These are phyloP conservation scores for Mucor circinelloides DNA, from an alignment of 371 early-diverging fungal species.

Conservation along the genomic window DNA sequence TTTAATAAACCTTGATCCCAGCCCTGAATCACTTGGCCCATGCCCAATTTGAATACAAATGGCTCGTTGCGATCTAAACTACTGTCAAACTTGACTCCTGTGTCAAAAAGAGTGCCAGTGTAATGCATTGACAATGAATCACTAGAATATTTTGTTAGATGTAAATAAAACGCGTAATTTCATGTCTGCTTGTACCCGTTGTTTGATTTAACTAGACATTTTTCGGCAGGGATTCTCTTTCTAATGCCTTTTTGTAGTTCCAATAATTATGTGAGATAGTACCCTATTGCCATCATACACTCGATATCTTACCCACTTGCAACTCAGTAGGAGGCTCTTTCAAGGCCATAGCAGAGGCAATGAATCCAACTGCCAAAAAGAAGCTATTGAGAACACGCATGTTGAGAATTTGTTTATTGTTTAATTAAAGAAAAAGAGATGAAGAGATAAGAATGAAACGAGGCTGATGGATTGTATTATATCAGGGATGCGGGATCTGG, in stretches of 20 bases:
- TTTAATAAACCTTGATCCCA: conserved; percentile 83
- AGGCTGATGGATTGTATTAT: neutral
- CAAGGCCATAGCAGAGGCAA: conserved; percentile 34
- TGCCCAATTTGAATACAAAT: conserved; percentile 75
- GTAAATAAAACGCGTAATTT: neutral
- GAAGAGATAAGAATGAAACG: neutral
- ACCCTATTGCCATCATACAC: neutral
- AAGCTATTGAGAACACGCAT: conserved; percentile 18
- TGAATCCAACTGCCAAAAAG: conserved; percentile 6
- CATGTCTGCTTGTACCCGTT: conserved; percentile 44
- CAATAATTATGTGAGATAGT: neutral
- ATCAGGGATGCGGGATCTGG: neutral
- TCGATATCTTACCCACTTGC: conserved; percentile 56
- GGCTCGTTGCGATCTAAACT: conserved; percentile 70
- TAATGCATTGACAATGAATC: conserved; percentile 83
- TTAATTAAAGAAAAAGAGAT: conserved; percentile 4
- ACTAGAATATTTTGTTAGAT: conserved; percentile 24
- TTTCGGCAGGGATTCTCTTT: conserved; percentile 46
- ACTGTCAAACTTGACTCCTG: conserved; percentile 79
- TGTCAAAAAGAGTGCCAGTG: conserved; percentile 71
- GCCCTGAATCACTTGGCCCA: conserved; percentile 70
- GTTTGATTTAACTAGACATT: conserved; percentile 47
- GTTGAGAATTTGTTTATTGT: neutral
- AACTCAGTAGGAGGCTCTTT: conserved; percentile 56
- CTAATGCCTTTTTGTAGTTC: conserved; percentile 42